Evolutionary conservation across 371 early-diverging fungal species (phyloP).

Genomic region (Mucor indicus): DNA sequence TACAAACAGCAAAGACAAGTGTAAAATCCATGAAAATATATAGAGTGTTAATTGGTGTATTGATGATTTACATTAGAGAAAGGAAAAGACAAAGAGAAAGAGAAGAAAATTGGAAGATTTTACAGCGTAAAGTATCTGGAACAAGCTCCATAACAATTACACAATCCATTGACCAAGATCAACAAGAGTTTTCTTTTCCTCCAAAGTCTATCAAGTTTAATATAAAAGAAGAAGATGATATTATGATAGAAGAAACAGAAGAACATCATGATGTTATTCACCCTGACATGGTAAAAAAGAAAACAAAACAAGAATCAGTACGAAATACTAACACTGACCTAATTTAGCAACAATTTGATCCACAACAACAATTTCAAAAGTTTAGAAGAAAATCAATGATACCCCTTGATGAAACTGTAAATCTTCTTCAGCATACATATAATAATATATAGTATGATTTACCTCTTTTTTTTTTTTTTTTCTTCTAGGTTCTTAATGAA

Average conservation of each 20-base stretch:
- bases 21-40: no score
- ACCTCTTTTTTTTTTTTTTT: no score
- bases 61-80: conserved; percentile 66
- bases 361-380: conserved; percentile 60
- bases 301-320: conserved; percentile 19
- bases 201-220: no score
- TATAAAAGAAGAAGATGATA: background rate
- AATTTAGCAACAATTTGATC: conserved; percentile 70
- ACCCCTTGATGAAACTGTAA: conserved; percentile 60
- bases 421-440: no score
- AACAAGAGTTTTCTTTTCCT: no score
- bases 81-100: conserved; percentile 82
- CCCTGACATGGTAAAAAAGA: conserved; percentile 36
- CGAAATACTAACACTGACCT: no score
- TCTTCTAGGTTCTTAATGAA: conserved; percentile 78
- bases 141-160: conserved; percentile 19
- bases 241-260: conserved; percentile 19
- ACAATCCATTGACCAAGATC: conserved; percentile 7
- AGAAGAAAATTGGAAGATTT: conserved; percentile 80
- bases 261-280: conserved; percentile 33
- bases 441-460: no score
- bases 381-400: conserved; percentile 91
- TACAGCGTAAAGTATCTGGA: conserved; percentile 62
- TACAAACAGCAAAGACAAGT: conserved; percentile 80
- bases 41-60: background rate